phyloP scores from a whole-genome alignment of 768 basidiomycete species.

The Termitomyces sp. region DNA sequence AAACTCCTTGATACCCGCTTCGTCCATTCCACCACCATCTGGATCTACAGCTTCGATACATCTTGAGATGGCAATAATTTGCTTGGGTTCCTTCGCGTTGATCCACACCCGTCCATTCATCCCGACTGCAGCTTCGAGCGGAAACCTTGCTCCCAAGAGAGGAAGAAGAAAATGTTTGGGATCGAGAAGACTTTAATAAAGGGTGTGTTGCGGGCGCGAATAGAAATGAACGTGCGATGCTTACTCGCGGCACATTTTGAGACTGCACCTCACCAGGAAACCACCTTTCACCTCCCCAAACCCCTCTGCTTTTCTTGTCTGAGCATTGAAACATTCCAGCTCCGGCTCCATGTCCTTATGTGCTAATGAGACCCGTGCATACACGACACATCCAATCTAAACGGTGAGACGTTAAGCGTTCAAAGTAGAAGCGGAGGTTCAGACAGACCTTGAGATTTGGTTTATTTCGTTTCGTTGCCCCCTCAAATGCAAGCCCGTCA shows the following conservation, averaged over 20 bases:
- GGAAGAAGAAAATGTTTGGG: conserved; percentile 80
- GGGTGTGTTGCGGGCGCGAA: background rate
- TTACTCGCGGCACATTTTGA: conserved; percentile 83
- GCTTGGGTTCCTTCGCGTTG: conserved; percentile 62
- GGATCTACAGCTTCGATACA: conserved; percentile 82
- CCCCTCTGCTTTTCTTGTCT: conserved; percentile 86
- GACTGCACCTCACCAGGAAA: conserved; percentile 73
- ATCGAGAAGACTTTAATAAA: conserved; percentile 58
- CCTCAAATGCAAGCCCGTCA: conserved; percentile 92
- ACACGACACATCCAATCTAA: conserved; percentile 87
- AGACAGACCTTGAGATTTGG: conserved; percentile 82
- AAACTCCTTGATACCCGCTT: conserved; percentile 45
- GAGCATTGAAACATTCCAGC: conserved; percentile 92
- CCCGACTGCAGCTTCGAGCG: conserved; percentile 85
- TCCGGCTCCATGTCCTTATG: conserved; percentile 99
- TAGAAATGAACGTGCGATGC: conserved; percentile 17
- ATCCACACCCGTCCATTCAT: conserved; percentile 93
- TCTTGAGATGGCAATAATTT: conserved; percentile 69
- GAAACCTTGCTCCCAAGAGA: conserved; percentile 72
- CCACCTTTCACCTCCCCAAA: conserved; percentile 93
- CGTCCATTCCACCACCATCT: conserved; percentile 60
- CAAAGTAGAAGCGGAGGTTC: too few relatives aligned
- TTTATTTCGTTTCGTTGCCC: conserved; percentile 90
- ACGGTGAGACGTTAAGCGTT: background rate
- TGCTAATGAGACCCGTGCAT: conserved; percentile 88